Evolutionary conservation across 2,329 filamentous ascomycete genomes (phyloP), one percentile per base, ranked within the genome.

Genomic region (Aspergillus ochraceus): DNA sequence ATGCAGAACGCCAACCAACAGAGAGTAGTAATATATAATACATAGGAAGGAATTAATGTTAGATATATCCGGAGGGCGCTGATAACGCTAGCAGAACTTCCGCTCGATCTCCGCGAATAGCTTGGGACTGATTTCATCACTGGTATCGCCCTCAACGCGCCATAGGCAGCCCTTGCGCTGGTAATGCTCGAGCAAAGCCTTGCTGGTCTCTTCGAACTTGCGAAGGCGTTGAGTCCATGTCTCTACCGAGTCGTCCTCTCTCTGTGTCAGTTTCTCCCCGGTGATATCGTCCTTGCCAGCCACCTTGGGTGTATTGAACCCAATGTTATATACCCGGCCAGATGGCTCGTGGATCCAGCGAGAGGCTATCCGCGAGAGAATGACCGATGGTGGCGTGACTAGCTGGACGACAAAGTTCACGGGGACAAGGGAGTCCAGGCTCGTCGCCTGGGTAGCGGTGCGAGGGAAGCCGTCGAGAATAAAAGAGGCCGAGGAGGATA

Each of bases 381-480:
- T 92, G 61, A 97, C 91, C 9, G 89, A 86, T 36, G 90, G 86
- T 0, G 95, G 95, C 0, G 94, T 98, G 71, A 89, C 85, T 67
- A 98, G 83, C 57, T 90, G 92, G 60, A 97, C 89, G 52, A 92
- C 95, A 62, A 97, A 85, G 77, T 99, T 99, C 74, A 99, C 93
- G n/a, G 94, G 92, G 32, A 98, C 86, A 36, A 97, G 83, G 50
- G 81, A 79, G 73, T 96, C 92, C 52, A 98, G 84, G 59, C 88
- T 88, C 47, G 79, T 76, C 29, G 93, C 95, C 77, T 99, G 95
- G 3, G 81, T 73, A 0, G 90, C 90, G 6, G 91, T 99, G 65
- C 95, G 90, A 2, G 95, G 95, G 77, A 98, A 99, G 17, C 95
- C 95, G 74, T 99, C 95, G 55, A 99, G 89, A 64, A 99, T 90